phyloP scores from a whole-genome alignment of 2,329 filamentous ascomycete species.

The Hansfordia pulvinata region DNA sequence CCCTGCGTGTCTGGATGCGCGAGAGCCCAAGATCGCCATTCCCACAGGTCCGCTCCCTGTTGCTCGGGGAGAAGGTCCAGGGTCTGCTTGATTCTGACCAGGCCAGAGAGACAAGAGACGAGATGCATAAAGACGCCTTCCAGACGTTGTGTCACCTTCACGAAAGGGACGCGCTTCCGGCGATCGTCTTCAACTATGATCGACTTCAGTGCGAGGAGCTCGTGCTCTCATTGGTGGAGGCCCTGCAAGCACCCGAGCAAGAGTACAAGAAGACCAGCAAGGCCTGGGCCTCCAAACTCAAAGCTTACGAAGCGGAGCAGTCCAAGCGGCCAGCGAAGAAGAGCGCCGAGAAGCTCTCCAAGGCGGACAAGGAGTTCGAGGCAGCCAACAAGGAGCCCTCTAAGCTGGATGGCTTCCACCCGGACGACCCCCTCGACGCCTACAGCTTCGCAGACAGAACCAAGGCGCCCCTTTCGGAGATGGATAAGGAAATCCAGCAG shows the following conservation, averaged over 20 bases:
- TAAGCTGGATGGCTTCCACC: constrained; percentile 52
- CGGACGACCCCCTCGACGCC: constrained; percentile 43
- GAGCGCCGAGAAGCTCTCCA: constrained; percentile 16
- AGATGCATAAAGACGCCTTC: constrained; percentile 17
- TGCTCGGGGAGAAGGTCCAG: too few species aligned
- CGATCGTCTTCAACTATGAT: constrained; percentile 68
- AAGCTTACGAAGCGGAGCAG: constrained; percentile 45
- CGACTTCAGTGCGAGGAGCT: constrained; percentile 49
- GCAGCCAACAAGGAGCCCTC: constrained; percentile 41
- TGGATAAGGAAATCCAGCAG: constrained; percentile 37
- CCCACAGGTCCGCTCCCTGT: too few species aligned
- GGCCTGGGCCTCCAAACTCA: constrained; percentile 47
- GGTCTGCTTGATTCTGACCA: too few species aligned
- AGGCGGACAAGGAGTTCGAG: constrained; percentile 30
- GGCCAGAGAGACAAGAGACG: too few species aligned
- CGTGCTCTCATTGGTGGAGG: constrained; percentile 31
- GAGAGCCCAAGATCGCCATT: constrained; percentile 2
- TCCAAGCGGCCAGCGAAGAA: constrained; percentile 22
- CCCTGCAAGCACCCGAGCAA: constrained; percentile 39
- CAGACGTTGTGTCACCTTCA: constrained; percentile 48
- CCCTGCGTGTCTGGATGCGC: constrained; percentile 46
- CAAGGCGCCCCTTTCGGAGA: constrained; percentile 41
- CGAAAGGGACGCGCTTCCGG: constrained; percentile 51
- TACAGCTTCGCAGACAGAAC: constrained; percentile 55
- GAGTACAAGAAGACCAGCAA: constrained; percentile 41